Percentiles rank a stretch among this genome's conserved stretches.
Conservation (phyloP, 768 basidiomycete genomes). For the Macrolepiota dolichaula region DNA sequence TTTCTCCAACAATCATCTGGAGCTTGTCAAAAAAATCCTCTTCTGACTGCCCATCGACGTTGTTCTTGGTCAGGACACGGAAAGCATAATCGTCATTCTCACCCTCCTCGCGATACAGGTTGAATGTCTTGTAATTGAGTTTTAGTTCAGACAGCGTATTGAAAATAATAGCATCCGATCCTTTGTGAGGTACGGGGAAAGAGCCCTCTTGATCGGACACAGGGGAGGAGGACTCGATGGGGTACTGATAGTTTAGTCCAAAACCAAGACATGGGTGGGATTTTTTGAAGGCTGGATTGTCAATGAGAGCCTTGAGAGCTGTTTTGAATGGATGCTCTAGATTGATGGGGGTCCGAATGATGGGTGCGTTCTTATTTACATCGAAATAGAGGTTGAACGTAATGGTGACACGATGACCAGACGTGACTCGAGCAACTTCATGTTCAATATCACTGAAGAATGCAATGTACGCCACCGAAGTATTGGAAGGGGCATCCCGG, state of each 20-base stretch:
- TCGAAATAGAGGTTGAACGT: too few species aligned
- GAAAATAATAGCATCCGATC: constrained; percentile 11
- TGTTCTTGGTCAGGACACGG: neutral
- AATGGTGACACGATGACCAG: too few species aligned
- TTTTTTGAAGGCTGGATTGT: neutral
- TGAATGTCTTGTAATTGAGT: neutral
- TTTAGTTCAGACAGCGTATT: neutral
- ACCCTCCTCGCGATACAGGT: constrained; percentile 9
- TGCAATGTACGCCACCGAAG: constrained; percentile 3
- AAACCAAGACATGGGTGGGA: constrained; percentile 16
- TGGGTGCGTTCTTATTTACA: too few species aligned
- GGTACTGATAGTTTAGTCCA: constrained; percentile 13
- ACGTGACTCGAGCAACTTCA: neutral
- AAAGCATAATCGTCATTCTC: neutral
- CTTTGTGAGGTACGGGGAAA: constrained; percentile 12
- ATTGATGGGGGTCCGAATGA: too few species aligned
- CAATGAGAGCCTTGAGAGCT: too few species aligned
- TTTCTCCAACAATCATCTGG: too few species aligned
- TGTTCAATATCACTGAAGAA: neutral
- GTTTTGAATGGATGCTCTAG: constrained; percentile 4
- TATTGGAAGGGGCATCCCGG: constrained; percentile 15
- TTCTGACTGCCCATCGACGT: neutral
- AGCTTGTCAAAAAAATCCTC: too few species aligned
- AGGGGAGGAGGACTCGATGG: neutral
- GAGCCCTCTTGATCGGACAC: neutral